Evolutionary conservation across 176 grass and related monocot genomes (phyloP).

Genomic region (Stipa capillata): DNA sequence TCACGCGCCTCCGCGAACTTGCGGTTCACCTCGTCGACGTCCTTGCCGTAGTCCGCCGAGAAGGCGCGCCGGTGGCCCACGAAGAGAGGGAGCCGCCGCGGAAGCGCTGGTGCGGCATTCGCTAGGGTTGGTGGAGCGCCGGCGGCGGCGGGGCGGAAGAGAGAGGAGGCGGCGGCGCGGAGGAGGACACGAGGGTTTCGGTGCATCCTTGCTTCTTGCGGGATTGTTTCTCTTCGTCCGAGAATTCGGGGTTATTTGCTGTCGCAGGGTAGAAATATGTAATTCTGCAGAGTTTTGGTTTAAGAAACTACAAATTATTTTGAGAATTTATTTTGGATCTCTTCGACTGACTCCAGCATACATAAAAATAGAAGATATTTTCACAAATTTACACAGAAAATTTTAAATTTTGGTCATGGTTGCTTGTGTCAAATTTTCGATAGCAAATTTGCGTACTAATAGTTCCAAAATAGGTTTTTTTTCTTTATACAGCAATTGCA

Average conservation of each 20-base stretch:
- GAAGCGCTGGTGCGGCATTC: neutral
- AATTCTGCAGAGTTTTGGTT: too few species aligned
- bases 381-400: neutral
- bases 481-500: too few species aligned
- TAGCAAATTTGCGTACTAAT: too few species aligned
- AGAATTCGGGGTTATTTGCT: neutral
- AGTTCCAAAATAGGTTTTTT: too few species aligned
- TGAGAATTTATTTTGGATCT: neutral
- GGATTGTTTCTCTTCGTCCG: neutral
- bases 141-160: neutral
- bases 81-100: neutral
- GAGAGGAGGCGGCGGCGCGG: constrained; percentile 41
- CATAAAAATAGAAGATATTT: neutral
- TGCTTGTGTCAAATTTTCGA: too few species aligned
- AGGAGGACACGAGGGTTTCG: constrained; percentile 52
- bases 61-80: constrained; percentile 4
- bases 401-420: too few species aligned
- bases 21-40: constrained; percentile 86
- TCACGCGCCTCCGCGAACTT: constrained; percentile 97
- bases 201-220: constrained; percentile 33
- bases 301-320: neutral
- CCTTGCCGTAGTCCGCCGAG: constrained; percentile 62
- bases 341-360: neutral
- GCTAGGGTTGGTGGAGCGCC: neutral
- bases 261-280: too few species aligned